phyloP scores from a whole-genome alignment of 345 rosid species.

The Eucalyptus regnans region DNA sequence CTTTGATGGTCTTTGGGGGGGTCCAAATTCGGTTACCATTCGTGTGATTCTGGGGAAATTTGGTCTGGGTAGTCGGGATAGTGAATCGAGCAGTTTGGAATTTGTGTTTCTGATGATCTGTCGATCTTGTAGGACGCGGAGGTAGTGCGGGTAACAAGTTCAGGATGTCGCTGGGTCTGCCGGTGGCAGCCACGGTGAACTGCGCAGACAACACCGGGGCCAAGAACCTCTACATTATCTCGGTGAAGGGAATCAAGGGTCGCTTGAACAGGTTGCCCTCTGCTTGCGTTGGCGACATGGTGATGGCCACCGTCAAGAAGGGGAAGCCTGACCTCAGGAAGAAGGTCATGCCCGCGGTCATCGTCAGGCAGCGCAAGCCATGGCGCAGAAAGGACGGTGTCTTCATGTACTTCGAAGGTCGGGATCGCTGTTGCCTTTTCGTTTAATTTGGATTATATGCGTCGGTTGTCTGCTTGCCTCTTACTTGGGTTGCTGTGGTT shows the following conservation, averaged over 20 bases:
- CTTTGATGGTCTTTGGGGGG: not conserved
- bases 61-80: not conserved
- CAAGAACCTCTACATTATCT: slow-evolving; percentile 88
- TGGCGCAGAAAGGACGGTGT: slow-evolving; percentile 99
- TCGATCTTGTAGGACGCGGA: slow-evolving; percentile 53
- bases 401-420: slow-evolving; percentile 90
- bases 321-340: slow-evolving; percentile 94
- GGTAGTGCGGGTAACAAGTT: slow-evolving; percentile 93
- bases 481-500: not conserved
- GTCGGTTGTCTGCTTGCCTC: not conserved
- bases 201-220: slow-evolving; percentile 98
- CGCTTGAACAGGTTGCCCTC: slow-evolving; percentile 84
- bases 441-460: not conserved
- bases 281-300: slow-evolving; percentile 95
- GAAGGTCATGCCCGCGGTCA: slow-evolving; percentile 94
- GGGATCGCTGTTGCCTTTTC: not conserved
- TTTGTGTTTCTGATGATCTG: not conserved
- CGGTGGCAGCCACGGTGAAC: slow-evolving; percentile 96
- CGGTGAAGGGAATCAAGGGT: slow-evolving; percentile 92
- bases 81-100: not conserved
- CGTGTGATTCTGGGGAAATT: not conserved
- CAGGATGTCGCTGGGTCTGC: slow-evolving; percentile 96
- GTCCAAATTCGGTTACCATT: not conserved
- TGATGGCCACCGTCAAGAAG: slow-evolving; percentile 93
- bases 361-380: slow-evolving; percentile 91